phyloP scores from a whole-genome alignment of 2,329 filamentous ascomycete genomes.

The Fusarium hainanense region DNA sequence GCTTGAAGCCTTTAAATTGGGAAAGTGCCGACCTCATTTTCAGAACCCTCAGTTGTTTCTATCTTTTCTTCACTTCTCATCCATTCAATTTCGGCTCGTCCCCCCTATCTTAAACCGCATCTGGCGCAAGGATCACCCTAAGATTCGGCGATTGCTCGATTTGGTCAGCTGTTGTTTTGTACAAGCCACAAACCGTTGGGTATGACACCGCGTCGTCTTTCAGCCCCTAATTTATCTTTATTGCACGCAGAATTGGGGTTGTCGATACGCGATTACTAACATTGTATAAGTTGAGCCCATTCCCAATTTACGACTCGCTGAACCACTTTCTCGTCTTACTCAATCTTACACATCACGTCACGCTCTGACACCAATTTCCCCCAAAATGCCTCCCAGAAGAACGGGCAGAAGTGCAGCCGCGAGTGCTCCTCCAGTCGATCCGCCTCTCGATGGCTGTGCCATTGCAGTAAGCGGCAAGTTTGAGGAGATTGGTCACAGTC shows the following conservation, averaged over 20 bases:
- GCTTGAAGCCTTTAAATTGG: slow-evolving; percentile 26
- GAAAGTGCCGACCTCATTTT: slow-evolving; percentile 21
- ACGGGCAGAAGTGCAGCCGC: slow-evolving; percentile 40
- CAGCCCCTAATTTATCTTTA: slow-evolving; percentile 35
- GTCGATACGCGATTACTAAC: slow-evolving; percentile 25
- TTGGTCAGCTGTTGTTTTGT: slow-evolving; percentile 32
- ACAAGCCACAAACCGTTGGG: slow-evolving; percentile 29
- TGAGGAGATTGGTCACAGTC: slow-evolving; percentile 61
- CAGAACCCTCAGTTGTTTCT: slow-evolving; percentile 2
- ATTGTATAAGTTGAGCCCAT: slow-evolving; percentile 15
- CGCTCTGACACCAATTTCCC: background rate
- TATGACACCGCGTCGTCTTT: slow-evolving; percentile 23
- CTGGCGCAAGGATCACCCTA: slow-evolving; percentile 17
- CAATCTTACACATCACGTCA: background rate
- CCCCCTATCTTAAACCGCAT: background rate
- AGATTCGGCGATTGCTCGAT: slow-evolving; percentile 44
- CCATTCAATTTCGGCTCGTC: slow-evolving; percentile 9
- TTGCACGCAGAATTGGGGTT: background rate
- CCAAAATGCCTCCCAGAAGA: slow-evolving; percentile 41
- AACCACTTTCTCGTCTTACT: background rate
- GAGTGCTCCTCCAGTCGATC: slow-evolving; percentile 37
- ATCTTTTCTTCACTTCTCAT: background rate
- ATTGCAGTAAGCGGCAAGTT: slow-evolving; percentile 73
- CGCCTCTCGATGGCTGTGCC: slow-evolving; percentile 59
- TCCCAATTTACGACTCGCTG: background rate